These are phyloP conservation scores for Boeremia exigua DNA, from an alignment of 2,329 filamentous ascomycete genomes.

Conservation along the genomic window DNA sequence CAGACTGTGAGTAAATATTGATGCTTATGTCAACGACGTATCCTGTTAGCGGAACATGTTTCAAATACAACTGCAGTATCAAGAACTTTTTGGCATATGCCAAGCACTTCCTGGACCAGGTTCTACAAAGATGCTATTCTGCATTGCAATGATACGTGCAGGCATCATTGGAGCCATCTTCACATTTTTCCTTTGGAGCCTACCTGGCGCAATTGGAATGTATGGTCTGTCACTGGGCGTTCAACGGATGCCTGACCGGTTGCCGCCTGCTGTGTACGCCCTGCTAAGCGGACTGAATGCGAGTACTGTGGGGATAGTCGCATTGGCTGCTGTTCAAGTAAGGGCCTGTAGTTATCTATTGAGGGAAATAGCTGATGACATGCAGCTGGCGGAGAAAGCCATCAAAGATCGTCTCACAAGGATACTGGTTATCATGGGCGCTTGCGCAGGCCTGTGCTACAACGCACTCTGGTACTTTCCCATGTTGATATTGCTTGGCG, in stretches of 20 bases:
- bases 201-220: constrained; percentile 75
- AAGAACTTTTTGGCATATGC: constrained; percentile 73
- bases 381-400: constrained; percentile 67
- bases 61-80: constrained; percentile 57
- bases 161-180: constrained; percentile 65
- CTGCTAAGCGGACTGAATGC: constrained; percentile 75
- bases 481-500: constrained; percentile 64
- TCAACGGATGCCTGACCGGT: constrained; percentile 61
- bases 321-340: constrained; percentile 68
- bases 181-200: constrained; percentile 69
- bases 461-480: constrained; percentile 80
- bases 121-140: constrained; percentile 75
- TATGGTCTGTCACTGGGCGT: constrained; percentile 71
- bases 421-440: constrained; percentile 68
- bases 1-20: constrained; percentile 65
- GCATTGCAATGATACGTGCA: constrained; percentile 68
- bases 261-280: constrained; percentile 70
- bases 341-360: background rate
- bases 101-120: constrained; percentile 72
- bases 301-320: constrained; percentile 74
- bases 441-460: constrained; percentile 70
- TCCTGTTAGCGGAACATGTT: background rate
- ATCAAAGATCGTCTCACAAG: constrained; percentile 70
- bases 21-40: too few species aligned
- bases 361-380: background rate